Conservation (phyloP, 2,329 filamentous ascomycete genomes). For the Xylaria sp. region DNA sequence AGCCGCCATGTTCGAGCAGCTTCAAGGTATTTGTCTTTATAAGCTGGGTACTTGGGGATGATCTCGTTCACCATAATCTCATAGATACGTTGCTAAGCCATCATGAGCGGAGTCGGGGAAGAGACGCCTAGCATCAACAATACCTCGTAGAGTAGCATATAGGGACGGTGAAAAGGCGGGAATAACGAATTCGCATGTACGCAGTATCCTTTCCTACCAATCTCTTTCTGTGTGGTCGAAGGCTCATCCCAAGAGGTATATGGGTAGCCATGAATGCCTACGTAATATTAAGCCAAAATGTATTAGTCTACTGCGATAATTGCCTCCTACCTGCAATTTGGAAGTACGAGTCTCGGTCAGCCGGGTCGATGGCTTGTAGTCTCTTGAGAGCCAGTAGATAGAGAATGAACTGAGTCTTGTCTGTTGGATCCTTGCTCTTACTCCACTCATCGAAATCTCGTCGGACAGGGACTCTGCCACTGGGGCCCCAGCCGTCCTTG, state of each 20-base stretch:
- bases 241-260: slow-evolving; percentile 36
- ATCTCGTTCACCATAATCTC: slow-evolving; percentile 41
- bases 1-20: slow-evolving; percentile 36
- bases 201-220: slow-evolving; percentile 37
- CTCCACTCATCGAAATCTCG: slow-evolving; percentile 39
- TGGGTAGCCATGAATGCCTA: slow-evolving; percentile 39
- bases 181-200: slow-evolving; percentile 31
- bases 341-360: slow-evolving; percentile 35
- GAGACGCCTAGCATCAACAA: not conserved
- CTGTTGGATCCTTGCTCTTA: slow-evolving; percentile 27
- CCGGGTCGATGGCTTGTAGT: slow-evolving; percentile 33
- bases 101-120: slow-evolving; percentile 10
- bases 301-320: not conserved
- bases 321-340: slow-evolving; percentile 35
- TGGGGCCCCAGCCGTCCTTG: slow-evolving; percentile 33
- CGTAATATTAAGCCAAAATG: slow-evolving; percentile 9
- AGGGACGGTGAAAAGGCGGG: not conserved
- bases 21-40: slow-evolving; percentile 31
- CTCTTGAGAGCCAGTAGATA: slow-evolving; percentile 35
- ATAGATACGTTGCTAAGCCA: slow-evolving; percentile 38
- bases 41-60: slow-evolving; percentile 32
- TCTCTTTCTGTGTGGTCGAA: slow-evolving; percentile 27
- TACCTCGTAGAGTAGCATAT: slow-evolving; percentile 39
- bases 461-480: slow-evolving; percentile 35
- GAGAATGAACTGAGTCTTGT: slow-evolving; percentile 37